These are phyloP conservation scores for Tuber calosporum DNA, from an alignment of 495 filamentous ascomycete species.

Conservation along the genomic window DNA sequence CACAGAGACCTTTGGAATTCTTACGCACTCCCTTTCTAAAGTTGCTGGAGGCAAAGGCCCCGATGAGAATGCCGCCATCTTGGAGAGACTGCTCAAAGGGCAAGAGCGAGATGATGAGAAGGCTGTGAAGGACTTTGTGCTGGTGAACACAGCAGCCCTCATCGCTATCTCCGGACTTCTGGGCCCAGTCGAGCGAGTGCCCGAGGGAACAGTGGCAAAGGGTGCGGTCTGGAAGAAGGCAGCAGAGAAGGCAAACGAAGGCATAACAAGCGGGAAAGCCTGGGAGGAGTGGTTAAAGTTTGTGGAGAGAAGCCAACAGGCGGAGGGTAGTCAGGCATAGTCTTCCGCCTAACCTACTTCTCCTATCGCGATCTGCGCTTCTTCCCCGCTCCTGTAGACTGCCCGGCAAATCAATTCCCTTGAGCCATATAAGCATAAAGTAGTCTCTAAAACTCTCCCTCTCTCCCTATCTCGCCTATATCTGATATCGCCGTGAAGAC, in stretches of 20 bases:
- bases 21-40: constrained; percentile 60
- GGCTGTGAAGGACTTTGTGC: constrained; percentile 84
- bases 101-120: constrained; percentile 68
- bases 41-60: constrained; percentile 82
- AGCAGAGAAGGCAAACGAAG: constrained; percentile 73
- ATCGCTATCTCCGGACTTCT: constrained; percentile 79
- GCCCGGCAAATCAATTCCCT: neutral
- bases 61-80: constrained; percentile 74
- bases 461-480: neutral
- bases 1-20: constrained; percentile 70
- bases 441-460: neutral
- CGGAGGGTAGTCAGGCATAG: constrained; percentile 10
- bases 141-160: constrained; percentile 86
- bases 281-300: constrained; percentile 65
- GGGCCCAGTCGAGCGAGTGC: constrained; percentile 57
- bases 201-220: constrained; percentile 62
- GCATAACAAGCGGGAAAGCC: constrained; percentile 71
- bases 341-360: neutral
- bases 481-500: neutral
- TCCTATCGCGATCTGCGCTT: neutral
- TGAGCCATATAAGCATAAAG: neutral
- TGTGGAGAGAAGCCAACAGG: constrained; percentile 50
- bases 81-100: constrained; percentile 67
- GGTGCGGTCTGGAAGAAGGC: constrained; percentile 90
- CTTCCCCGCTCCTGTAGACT: neutral